phyloP scores from a whole-genome alignment of 345 rosid species.

The Carallia pectinifolia region DNA sequence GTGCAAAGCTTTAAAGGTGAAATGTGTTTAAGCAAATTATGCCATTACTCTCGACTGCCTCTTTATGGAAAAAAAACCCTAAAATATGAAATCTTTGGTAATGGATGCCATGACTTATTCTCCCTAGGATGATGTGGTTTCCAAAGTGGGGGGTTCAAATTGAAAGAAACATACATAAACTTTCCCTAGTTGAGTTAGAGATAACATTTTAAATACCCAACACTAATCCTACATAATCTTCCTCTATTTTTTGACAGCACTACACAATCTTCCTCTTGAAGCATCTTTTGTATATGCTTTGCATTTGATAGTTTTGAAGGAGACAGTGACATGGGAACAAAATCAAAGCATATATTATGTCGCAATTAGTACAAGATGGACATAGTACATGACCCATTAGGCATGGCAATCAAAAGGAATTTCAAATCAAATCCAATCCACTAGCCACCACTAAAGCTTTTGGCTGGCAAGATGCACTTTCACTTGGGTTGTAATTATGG shows the following conservation, averaged over 20 bases:
- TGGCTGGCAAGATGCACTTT: conserved; percentile 5
- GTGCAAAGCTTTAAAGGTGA: background rate
- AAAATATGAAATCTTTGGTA: background rate
- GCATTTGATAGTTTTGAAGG: too few species aligned
- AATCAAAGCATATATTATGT: background rate
- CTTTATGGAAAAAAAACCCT: background rate
- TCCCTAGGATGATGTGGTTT: background rate
- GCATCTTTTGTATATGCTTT: too few species aligned
- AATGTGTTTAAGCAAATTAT: background rate
- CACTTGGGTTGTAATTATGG: background rate
- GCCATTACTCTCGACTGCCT: background rate
- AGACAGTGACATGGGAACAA: background rate
- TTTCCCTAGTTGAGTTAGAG: background rate
- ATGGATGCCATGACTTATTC: background rate
- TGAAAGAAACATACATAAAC: background rate
- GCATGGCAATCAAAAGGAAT: background rate
- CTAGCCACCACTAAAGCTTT: background rate
- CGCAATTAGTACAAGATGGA: conserved; percentile 12
- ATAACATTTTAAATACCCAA: background rate
- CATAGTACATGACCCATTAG: background rate
- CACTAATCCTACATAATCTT: background rate
- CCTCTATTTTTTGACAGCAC: background rate
- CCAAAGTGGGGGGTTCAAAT: conserved; percentile 17
- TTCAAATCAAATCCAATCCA: background rate
- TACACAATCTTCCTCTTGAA: background rate